Conservation (phyloP, 768 basidiomycete genomes). For the Lactarius indigo region DNA sequence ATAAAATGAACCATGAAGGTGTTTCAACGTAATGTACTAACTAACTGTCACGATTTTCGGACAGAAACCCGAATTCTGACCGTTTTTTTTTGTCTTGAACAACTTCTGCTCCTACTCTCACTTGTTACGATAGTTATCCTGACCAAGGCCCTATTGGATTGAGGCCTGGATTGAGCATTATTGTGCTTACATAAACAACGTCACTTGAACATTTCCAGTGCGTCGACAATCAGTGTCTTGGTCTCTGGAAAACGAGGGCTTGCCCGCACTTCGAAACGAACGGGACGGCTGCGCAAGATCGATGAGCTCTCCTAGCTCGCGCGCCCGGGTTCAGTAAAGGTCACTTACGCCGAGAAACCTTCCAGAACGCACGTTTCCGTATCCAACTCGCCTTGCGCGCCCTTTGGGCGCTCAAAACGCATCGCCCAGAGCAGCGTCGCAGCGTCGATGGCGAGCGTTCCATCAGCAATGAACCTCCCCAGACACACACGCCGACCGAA, state of each 20-base stretch:
- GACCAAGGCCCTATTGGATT: no score
- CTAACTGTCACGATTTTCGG: no score
- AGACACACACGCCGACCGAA: constrained; percentile 34
- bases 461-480: constrained; percentile 33
- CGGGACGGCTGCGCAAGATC: constrained; percentile 8
- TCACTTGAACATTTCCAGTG: not conserved
- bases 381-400: constrained; percentile 10
- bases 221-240: not conserved
- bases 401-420: constrained; percentile 15
- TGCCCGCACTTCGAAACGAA: constrained; percentile 16
- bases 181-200: no score
- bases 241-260: constrained; percentile 22
- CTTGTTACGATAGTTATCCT: no score
- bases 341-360: constrained; percentile 16
- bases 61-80: not conserved
- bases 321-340: not conserved
- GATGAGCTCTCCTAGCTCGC: no score
- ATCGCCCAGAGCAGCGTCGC: constrained; percentile 31
- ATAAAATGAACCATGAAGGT: not conserved
- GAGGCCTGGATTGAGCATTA: no score
- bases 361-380: not conserved
- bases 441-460: constrained; percentile 32
- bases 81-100: no score
- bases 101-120: no score
- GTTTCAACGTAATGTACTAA: not conserved